Evolutionary conservation across 179 eudicot genomes (phyloP).

Genomic region (Gypsophila paniculata): DNA sequence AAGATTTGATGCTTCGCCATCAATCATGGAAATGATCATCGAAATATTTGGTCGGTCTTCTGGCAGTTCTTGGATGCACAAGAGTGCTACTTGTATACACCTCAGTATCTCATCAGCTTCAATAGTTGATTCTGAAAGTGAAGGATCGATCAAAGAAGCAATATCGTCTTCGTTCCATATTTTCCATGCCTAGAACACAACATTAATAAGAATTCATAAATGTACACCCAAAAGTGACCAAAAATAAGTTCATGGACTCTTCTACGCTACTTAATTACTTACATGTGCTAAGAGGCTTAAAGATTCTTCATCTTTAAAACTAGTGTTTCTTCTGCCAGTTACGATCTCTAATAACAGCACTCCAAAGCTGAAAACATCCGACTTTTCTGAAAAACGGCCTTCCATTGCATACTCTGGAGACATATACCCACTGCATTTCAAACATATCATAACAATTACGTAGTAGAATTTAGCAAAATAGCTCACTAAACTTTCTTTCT

Average conservation of each 20-base stretch:
- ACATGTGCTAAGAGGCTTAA: slow-evolving; percentile 31
- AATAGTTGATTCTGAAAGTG: slow-evolving; percentile 7
- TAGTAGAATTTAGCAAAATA: too few species aligned
- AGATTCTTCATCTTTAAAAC: slow-evolving; percentile 18
- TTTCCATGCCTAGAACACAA: slow-evolving; percentile 41
- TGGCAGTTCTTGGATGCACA: slow-evolving; percentile 45
- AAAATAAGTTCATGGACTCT: too few species aligned
- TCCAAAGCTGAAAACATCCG: slow-evolving; percentile 34
- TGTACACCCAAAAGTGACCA: too few species aligned
- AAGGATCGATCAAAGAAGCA: slow-evolving; percentile 24
- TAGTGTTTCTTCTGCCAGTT: slow-evolving; percentile 25
- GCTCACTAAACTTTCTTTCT: too few species aligned
- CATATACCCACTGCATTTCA: slow-evolving; percentile 18
- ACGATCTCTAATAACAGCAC: slow-evolving; percentile 32
- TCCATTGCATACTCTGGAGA: slow-evolving; percentile 36
- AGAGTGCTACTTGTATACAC: slow-evolving; percentile 45
- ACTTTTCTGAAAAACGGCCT: slow-evolving; percentile 32
- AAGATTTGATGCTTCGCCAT: slow-evolving; percentile 31
- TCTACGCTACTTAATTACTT: slow-evolving; percentile 14
- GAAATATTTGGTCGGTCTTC: slow-evolving; percentile 45
- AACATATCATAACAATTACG: too few species aligned
- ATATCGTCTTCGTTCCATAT: slow-evolving; percentile 38
- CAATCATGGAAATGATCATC: slow-evolving; percentile 36
- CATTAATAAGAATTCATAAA: too few species aligned
- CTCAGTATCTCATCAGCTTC: slow-evolving; percentile 32